Percentiles rank a stretch among this genome's conserved stretches.
These are phyloP conservation scores for Mycosphaerella arachidis DNA, from an alignment of 2,329 filamentous ascomycete genomes.

Conservation along the genomic window DNA sequence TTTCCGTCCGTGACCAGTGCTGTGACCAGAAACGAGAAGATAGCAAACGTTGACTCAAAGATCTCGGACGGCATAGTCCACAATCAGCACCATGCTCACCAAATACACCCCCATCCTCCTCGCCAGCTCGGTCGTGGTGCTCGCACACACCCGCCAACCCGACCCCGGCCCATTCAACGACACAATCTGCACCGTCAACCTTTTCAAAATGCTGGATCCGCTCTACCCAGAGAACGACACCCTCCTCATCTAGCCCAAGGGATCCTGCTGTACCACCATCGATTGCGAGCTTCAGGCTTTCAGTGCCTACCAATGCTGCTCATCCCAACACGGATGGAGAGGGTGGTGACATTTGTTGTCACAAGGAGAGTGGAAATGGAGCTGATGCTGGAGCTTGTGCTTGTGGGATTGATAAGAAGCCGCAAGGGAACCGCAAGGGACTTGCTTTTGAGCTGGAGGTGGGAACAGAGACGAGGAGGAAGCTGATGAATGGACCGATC, in stretches of 20 bases:
- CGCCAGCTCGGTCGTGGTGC: conserved; percentile 36
- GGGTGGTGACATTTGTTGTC: conserved; percentile 14
- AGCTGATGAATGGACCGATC: too few relatives aligned
- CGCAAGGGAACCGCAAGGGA: too few relatives aligned
- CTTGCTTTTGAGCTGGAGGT: conserved; percentile 12
- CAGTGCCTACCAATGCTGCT: conserved; percentile 9
- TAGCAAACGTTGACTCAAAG: too few relatives aligned
- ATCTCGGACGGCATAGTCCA: too few relatives aligned
- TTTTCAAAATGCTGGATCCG: conserved; percentile 8
- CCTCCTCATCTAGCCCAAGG: conserved; percentile 14
- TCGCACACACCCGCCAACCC: conserved; percentile 15
- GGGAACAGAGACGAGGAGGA: too few relatives aligned
- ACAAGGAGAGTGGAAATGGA: conserved; percentile 12
- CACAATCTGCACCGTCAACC: conserved; percentile 28
- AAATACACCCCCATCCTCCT: conserved; percentile 37
- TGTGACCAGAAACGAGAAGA: too few relatives aligned
- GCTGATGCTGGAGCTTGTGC: conserved; percentile 8
- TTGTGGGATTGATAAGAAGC: conserved; percentile 12
- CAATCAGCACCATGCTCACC: neutral
- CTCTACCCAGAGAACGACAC: conserved; percentile 13
- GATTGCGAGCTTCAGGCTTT: conserved; percentile 14
- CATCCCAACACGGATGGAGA: conserved; percentile 6
- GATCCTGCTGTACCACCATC: conserved; percentile 15
- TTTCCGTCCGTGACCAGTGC: too few relatives aligned
- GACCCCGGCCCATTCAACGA: conserved; percentile 12